These are phyloP conservation scores for Sugiyamaella novakii DNA, from an alignment of 1,139 yeast genomes.

Conservation along the genomic window DNA sequence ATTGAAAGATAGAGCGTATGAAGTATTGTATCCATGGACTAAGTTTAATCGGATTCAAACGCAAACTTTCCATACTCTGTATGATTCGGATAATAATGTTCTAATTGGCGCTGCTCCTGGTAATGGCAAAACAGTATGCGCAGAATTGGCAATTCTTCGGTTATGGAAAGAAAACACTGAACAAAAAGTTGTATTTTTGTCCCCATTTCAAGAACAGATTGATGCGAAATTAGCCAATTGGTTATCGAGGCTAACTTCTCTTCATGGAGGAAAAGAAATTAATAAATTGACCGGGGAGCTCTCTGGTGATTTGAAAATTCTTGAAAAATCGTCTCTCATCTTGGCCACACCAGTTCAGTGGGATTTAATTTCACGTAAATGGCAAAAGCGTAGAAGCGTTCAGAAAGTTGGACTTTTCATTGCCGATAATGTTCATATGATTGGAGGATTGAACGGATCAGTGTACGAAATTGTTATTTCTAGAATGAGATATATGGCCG, in stretches of 20 bases:
- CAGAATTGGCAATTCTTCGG: slow-evolving; percentile 69
- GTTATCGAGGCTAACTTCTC: slow-evolving; percentile 44
- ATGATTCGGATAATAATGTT: slow-evolving; percentile 58
- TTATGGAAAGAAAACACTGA: slow-evolving; percentile 68
- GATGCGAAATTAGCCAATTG: slow-evolving; percentile 54
- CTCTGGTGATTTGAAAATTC: slow-evolving; percentile 53
- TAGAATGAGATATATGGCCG: slow-evolving; percentile 68
- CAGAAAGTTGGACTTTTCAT: slow-evolving; percentile 69
- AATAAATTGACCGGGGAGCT: slow-evolving; percentile 66
- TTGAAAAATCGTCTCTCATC: slow-evolving; percentile 65
- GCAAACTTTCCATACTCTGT: slow-evolving; percentile 64
- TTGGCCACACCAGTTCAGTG: slow-evolving; percentile 80
- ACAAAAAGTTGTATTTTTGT: slow-evolving; percentile 62
- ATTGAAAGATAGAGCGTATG: slow-evolving; percentile 52
- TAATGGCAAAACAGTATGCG: slow-evolving; percentile 70
- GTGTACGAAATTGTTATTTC: slow-evolving; percentile 70
- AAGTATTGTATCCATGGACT: slow-evolving; percentile 45
- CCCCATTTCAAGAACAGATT: slow-evolving; percentile 60
- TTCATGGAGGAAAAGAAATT: slow-evolving; percentile 45
- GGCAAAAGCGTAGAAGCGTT: slow-evolving; percentile 66
- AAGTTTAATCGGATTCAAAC: slow-evolving; percentile 73
- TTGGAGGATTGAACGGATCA: slow-evolving; percentile 62
- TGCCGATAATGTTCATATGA: slow-evolving; percentile 72
- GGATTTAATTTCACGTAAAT: slow-evolving; percentile 70
- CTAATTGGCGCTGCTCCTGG: slow-evolving; percentile 77